Evolutionary conservation across 768 basidiomycete species (phyloP).

Genomic region (Lentinula guzmanii): DNA sequence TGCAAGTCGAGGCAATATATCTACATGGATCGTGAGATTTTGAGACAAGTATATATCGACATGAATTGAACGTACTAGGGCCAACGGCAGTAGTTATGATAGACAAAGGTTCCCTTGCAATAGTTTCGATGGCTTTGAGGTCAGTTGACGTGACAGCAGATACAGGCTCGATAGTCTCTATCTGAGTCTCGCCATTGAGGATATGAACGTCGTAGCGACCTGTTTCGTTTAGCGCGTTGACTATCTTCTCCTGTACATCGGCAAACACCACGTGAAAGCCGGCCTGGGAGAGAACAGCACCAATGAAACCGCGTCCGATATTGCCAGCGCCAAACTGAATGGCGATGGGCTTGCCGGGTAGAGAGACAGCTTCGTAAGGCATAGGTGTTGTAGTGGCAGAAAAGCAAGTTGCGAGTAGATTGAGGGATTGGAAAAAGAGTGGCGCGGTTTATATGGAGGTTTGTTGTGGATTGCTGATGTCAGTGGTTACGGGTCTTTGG

Average conservation of each 20-base stretch:
- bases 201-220: slow-evolving; percentile 23
- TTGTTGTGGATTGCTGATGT: not conserved
- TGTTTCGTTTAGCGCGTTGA: slow-evolving; percentile 21
- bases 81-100: slow-evolving; percentile 7
- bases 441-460: not conserved
- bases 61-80: not conserved
- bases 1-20: not conserved
- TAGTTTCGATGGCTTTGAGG: not conserved
- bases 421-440: not conserved
- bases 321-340: slow-evolving; percentile 7
- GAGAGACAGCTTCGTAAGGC: slow-evolving; percentile 2
- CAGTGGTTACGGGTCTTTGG: not conserved
- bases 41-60: not conserved
- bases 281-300: slow-evolving; percentile 25
- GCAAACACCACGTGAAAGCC: slow-evolving; percentile 30
- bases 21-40: not conserved
- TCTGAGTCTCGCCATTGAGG: slow-evolving; percentile 17
- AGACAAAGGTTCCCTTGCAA: slow-evolving; percentile 3
- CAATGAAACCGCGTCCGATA: slow-evolving; percentile 25
- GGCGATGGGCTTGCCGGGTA: not conserved
- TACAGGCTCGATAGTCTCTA: slow-evolving; percentile 1
- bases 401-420: not conserved
- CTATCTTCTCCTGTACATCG: slow-evolving; percentile 22
- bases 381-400: not conserved
- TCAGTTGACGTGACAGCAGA: slow-evolving; percentile 5